Conservation (phyloP, 352 stramenopile genomes). For the Phytophthora litchii region DNA sequence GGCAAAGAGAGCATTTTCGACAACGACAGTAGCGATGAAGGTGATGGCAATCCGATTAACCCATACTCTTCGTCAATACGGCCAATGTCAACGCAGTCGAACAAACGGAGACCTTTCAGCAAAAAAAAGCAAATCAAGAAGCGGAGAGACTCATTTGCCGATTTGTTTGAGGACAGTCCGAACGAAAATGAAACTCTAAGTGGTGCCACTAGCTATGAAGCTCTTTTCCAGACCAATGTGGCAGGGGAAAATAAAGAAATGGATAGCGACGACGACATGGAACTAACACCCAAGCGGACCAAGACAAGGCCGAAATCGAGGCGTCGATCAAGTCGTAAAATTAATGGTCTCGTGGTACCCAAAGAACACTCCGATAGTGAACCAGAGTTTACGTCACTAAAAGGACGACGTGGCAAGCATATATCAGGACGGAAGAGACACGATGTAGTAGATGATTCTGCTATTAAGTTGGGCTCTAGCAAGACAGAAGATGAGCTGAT, state of each 20-base stretch:
- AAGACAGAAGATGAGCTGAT: slow-evolving; percentile 6
- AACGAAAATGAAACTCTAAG: slow-evolving; percentile 29
- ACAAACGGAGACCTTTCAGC: slow-evolving; percentile 24
- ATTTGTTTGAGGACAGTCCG: slow-evolving; percentile 68
- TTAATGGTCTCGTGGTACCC: slow-evolving; percentile 6
- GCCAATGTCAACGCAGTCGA: slow-evolving; percentile 3
- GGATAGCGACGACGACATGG: slow-evolving; percentile 19
- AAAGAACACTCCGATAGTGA: slow-evolving; percentile 22
- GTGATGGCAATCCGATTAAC: slow-evolving; percentile 27
- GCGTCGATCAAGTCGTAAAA: slow-evolving; percentile 26
- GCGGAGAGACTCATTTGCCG: slow-evolving; percentile 75
- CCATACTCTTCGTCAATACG: slow-evolving; percentile 16
- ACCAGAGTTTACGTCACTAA: slow-evolving; percentile 24
- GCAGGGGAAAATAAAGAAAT: slow-evolving; percentile 22
- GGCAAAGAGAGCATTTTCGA: slow-evolving; percentile 84
- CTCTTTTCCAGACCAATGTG: slow-evolving; percentile 48
- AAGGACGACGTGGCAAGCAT: slow-evolving; percentile 20
- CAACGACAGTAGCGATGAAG: slow-evolving; percentile 57
- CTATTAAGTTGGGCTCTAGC: not conserved
- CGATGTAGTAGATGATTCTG: slow-evolving; percentile 4
- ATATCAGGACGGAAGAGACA: slow-evolving; percentile 8
- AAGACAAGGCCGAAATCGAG: slow-evolving; percentile 16
- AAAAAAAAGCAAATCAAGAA: slow-evolving; percentile 35
- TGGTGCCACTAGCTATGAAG: slow-evolving; percentile 54
- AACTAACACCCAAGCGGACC: slow-evolving; percentile 6